Evolutionary conservation across 805 yeast species (phyloP).

Genomic region (Metschnikowia kunwiensis): DNA sequence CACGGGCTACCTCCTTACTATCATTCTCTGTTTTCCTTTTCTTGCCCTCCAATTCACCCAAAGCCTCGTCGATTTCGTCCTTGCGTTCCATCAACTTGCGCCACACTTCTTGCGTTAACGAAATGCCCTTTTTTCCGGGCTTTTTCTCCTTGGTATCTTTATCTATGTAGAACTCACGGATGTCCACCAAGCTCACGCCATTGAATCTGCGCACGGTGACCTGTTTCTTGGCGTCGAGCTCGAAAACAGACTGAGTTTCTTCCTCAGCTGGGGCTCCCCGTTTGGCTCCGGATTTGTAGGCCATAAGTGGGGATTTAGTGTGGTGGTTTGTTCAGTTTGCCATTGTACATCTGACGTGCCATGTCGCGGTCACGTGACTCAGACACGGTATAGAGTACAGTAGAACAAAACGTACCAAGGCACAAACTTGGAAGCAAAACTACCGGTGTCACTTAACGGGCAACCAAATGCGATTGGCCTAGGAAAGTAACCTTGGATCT

Average conservation of each 20-base stretch:
- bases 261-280: constrained; percentile 3
- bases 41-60: constrained; percentile 34
- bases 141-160: constrained; percentile 55
- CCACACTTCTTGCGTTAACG: constrained; percentile 59
- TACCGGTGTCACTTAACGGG: too few relatives aligned
- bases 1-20: neutral
- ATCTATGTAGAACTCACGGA: constrained; percentile 71
- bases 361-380: too few relatives aligned
- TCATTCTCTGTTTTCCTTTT: constrained; percentile 1
- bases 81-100: constrained; percentile 42
- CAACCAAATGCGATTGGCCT: too few relatives aligned
- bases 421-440: too few relatives aligned
- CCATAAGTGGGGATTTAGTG: too few relatives aligned
- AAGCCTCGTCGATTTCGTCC: constrained; percentile 50
- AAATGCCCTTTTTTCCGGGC: constrained; percentile 81
- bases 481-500: too few relatives aligned
- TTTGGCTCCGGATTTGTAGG: constrained; percentile 2
- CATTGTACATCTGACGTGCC: too few relatives aligned
- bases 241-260: constrained; percentile 13
- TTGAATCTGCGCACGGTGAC: constrained; percentile 74
- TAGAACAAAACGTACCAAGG: too few relatives aligned
- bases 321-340: too few relatives aligned
- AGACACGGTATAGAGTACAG: too few relatives aligned
- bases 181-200: constrained; percentile 66
- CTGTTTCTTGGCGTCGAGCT: constrained; percentile 47